phyloP scores from a whole-genome alignment of 179 eudicot genomes.

The Sideroxylon spinosum region DNA sequence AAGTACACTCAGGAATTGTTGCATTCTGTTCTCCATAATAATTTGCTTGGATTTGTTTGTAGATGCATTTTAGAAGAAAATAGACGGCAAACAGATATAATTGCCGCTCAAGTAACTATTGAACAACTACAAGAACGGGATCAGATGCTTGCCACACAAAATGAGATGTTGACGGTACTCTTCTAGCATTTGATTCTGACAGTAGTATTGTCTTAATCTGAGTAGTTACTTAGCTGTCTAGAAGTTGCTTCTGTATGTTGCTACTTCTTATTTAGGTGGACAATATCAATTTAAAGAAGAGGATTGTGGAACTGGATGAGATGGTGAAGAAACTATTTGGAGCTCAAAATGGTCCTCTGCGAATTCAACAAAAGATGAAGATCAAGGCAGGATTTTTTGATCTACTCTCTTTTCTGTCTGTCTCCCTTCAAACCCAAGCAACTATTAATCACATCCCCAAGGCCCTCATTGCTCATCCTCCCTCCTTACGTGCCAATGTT shows the following conservation, averaged over 20 bases:
- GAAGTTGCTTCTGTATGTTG: conserved; percentile 5
- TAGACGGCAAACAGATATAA: conserved; percentile 41
- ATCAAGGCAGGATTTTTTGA: conserved; percentile 22
- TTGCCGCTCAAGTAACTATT: conserved; percentile 35
- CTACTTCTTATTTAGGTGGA: conserved; percentile 35
- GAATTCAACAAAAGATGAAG: conserved; percentile 27
- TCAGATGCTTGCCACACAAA: conserved; percentile 50
- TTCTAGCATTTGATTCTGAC: background rate
- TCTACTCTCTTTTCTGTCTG: background rate
- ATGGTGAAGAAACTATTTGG: conserved; percentile 39
- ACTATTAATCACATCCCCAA: background rate
- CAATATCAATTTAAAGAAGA: conserved; percentile 41
- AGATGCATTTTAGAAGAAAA: conserved; percentile 45
- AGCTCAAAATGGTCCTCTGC: conserved; percentile 29
- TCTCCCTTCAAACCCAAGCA: background rate
- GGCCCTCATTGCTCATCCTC: background rate
- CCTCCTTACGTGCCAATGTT: background rate
- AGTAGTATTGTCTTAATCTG: background rate
- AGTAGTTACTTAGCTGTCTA: conserved; percentile 1
- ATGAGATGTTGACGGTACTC: conserved; percentile 56
- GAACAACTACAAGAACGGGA: conserved; percentile 51
- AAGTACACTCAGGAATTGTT: background rate
- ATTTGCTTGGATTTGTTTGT: conserved; percentile 10
- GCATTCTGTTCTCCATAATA: background rate
- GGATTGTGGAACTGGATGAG: conserved; percentile 48